Evolutionary conservation across 441 rosid species (phyloP).

Genomic region (Erodium chrysanthum): DNA sequence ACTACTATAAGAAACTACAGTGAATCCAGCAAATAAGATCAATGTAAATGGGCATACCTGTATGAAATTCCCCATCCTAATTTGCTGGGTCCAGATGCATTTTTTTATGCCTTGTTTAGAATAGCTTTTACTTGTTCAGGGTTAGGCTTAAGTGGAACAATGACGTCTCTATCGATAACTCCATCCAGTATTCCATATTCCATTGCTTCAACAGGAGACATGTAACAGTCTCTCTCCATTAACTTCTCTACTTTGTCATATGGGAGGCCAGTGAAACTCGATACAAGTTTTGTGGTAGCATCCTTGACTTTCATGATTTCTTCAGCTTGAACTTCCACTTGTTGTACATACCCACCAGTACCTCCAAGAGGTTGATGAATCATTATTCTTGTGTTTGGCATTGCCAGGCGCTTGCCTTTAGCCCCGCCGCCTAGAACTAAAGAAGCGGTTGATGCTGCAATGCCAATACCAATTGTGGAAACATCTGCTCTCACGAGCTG

Average conservation of each 20-base stretch:
- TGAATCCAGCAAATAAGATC: background rate
- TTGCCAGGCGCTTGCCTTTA: constrained; percentile 85
- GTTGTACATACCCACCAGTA: constrained; percentile 70
- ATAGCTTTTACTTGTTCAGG: constrained; percentile 64
- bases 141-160: constrained; percentile 64
- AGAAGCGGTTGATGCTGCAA: constrained; percentile 84
- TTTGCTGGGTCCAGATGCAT: constrained; percentile 55
- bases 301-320: constrained; percentile 83
- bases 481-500: constrained; percentile 90
- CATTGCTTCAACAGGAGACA: constrained; percentile 87
- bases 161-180: constrained; percentile 73
- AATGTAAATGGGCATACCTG: constrained; percentile 22
- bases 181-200: constrained; percentile 93
- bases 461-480: constrained; percentile 77
- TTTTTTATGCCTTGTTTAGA: constrained; percentile 43
- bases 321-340: constrained; percentile 72
- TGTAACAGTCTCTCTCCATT: constrained; percentile 71
- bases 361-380: constrained; percentile 91
- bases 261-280: constrained; percentile 56
- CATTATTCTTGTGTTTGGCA: constrained; percentile 94
- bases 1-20: background rate
- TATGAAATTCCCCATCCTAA: constrained; percentile 23
- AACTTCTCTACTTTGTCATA: constrained; percentile 62
- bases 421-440: constrained; percentile 82
- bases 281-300: constrained; percentile 48